Base-by-base conservation (phyloP, 2,329 filamentous ascomycete genomes). In the Neospermospora avenae region DNA sequence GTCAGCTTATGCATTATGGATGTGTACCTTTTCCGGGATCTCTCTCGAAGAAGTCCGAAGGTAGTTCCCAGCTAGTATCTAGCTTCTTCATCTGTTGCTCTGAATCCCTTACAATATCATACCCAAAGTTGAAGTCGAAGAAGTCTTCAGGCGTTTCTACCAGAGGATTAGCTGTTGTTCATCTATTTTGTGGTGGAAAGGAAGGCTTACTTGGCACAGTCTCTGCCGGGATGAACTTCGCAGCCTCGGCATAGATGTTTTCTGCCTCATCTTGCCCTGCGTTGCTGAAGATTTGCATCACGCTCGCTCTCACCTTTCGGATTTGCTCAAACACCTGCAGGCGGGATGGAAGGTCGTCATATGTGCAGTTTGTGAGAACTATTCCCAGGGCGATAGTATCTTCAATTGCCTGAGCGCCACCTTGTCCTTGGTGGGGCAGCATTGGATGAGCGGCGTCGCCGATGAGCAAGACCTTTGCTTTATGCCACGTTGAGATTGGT, bases 381-480 rank as follows among this genome's bases (percentile, higher is more conserved):
- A 81, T 79, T 0, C 78, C 80, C 0, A 90, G 69, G 0, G 85
- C 80, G 0, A 81, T 81, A 0, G 81, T 85, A 61, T 90, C 87
- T 68, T 90, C 87, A 46, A 90, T 88, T 0, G 86, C 87, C 60
- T 83, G 77, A 0, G 75, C 84, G 4, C 81, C 86, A 2, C 85
- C 86, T 68, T 86, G 84, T 0, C 80, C 84, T 72, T 85, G 82
- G 60, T 84, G 80, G n/a, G 85, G 86, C 0, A 86, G 74, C 68
- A 89, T 88, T 0, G 87, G 85, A 70, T 90, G 87, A 0, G 84
- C 86, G 0, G 86, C 85, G 68, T 89, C 87, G 0, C 87, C 87
- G 0, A 89, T 71, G 0, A 88, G 70, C 0, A 79, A 84, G 18
- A 88, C 69, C 10, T 76, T 78, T 0, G 73, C 81, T 6, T 81